Percentiles rank a stretch among this genome's conserved stretches.
phyloP scores from a whole-genome alignment of 2,329 filamentous ascomycete species.

The Xylaria multiplex region DNA sequence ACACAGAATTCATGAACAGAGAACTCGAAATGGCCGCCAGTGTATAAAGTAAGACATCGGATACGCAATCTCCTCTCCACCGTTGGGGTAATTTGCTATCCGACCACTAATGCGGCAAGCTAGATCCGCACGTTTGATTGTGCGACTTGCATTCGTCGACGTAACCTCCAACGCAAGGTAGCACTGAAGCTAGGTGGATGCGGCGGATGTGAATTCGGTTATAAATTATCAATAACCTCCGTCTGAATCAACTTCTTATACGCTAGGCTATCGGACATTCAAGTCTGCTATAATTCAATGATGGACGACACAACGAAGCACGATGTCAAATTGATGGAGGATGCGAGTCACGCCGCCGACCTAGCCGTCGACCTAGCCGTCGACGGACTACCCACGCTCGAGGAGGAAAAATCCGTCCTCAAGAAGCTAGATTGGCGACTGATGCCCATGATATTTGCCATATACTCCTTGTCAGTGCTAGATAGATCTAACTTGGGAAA shows the following conservation, averaged over 20 bases:
- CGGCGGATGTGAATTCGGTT: background rate
- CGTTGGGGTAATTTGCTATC: slow-evolving; percentile 3
- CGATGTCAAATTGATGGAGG: slow-evolving; percentile 3
- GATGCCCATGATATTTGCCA: slow-evolving; percentile 42
- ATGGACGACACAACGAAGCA: slow-evolving; percentile 17
- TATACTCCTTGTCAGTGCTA: slow-evolving; percentile 49
- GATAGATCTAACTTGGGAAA: slow-evolving; percentile 48
- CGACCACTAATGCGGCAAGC: background rate
- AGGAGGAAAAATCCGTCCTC: slow-evolving; percentile 32
- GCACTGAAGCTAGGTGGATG: background rate
- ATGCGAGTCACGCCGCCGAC: background rate
- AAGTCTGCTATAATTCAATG: background rate
- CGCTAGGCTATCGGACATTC: background rate
- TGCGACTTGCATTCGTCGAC: background rate
- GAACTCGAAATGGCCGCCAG: slow-evolving; percentile 5
- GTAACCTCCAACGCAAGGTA: background rate
- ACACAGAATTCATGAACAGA: background rate
- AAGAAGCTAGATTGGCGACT: slow-evolving; percentile 38
- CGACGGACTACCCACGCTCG: slow-evolving; percentile 19
- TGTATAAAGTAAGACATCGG: background rate
- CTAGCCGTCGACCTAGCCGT: background rate
- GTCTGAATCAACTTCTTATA: background rate
- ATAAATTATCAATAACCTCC: background rate
- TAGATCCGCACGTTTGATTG: background rate
- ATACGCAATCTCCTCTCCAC: background rate